phyloP scores from a whole-genome alignment of 768 basidiomycete species.

The Cytidiella melzeri region DNA sequence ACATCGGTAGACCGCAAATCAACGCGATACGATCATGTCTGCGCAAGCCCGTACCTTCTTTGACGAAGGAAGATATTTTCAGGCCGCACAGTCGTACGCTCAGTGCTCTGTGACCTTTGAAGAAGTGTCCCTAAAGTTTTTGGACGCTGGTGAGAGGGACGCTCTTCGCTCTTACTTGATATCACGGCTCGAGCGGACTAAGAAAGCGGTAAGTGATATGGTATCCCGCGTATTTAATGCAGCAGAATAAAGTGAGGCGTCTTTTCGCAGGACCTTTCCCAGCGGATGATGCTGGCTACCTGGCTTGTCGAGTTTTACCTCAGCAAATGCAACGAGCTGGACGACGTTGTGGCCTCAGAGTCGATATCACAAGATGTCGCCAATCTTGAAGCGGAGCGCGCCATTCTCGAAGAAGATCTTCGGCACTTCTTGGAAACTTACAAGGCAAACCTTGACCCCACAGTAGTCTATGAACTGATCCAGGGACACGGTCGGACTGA shows the following conservation, averaged over 20 bases:
- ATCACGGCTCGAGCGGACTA: conserved; percentile 78
- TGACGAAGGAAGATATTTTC: conserved; percentile 74
- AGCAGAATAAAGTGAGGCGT: not conserved
- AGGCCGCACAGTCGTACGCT: conserved; percentile 88
- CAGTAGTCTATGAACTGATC: conserved; percentile 89
- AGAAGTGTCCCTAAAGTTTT: conserved; percentile 83
- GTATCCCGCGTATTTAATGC: not conserved
- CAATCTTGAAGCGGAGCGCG: conserved; percentile 73
- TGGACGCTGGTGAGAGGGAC: conserved; percentile 87
- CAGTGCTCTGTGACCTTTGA: conserved; percentile 87
- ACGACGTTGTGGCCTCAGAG: conserved; percentile 89
- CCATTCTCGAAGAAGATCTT: conserved; percentile 88
- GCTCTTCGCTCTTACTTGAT: conserved; percentile 86
- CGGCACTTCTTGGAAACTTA: conserved; percentile 91
- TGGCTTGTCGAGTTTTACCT: conserved; percentile 98
- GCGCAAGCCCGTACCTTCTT: conserved; percentile 82
- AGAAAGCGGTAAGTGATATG: conserved; percentile 62
- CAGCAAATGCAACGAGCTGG: conserved; percentile 92
- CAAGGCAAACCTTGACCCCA: conserved; percentile 82
- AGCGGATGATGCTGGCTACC: conserved; percentile 95
- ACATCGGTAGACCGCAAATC: conserved; percentile 62
- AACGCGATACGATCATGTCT: conserved; percentile 78
- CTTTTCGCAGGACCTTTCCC: conserved; percentile 68
- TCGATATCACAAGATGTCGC: conserved; percentile 75
- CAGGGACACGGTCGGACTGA: conserved; percentile 90